Conservation (phyloP, 2,329 filamentous ascomycete species). For the Diaporthe sp. region DNA sequence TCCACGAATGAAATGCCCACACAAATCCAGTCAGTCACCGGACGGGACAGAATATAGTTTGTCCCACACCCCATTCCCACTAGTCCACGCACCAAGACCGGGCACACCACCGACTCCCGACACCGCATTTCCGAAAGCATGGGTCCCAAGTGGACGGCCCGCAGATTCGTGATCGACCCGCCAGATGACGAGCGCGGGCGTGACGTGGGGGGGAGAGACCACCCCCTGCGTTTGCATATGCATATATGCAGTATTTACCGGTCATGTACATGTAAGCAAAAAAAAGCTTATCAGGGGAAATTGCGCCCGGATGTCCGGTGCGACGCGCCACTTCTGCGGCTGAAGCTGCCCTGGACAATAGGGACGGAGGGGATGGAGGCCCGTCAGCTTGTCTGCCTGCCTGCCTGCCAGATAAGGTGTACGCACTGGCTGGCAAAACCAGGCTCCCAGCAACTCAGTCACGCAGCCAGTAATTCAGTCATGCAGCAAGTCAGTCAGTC, state of each 20-base stretch:
- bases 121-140: constrained; percentile 22
- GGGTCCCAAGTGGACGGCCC: constrained; percentile 9
- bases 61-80: neutral
- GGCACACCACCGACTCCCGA: constrained; percentile 36
- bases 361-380: neutral
- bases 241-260: neutral
- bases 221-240: constrained; percentile 1
- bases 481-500: neutral
- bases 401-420: neutral
- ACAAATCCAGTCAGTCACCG: neutral
- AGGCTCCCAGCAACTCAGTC: neutral
- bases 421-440: neutral
- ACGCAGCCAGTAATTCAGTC: neutral
- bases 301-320: constrained; percentile 1
- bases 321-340: neutral
- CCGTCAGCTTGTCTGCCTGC: neutral
- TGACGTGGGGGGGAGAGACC: neutral
- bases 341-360: neutral
- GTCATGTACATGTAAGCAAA: neutral
- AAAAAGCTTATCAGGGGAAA: neutral
- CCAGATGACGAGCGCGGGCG: constrained; percentile 34
- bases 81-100: neutral
- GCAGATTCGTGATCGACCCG: constrained; percentile 38
- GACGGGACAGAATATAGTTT: neutral
- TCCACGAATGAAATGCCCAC: no score